Evolutionary conservation across 345 rosid genomes (phyloP).

Genomic region (Acer yangbiense): DNA sequence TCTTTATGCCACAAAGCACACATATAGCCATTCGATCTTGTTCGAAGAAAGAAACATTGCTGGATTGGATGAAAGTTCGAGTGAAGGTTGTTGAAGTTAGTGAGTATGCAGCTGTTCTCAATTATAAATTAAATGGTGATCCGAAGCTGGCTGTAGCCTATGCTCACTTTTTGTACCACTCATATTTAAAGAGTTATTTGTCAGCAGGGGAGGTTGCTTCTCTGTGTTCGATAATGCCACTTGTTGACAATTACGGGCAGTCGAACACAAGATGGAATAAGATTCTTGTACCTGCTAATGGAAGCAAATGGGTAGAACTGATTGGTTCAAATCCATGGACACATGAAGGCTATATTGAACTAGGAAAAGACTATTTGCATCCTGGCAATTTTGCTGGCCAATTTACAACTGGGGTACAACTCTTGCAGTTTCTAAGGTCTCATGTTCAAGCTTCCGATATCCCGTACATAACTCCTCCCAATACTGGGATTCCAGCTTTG

Average conservation of each 20-base stretch:
- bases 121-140: constrained; percentile 24
- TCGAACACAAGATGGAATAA: constrained; percentile 26
- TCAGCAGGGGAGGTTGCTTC: constrained; percentile 21
- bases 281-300: constrained; percentile 67
- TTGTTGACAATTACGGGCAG: constrained; percentile 54
- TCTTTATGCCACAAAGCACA: constrained; percentile 53
- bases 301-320: constrained; percentile 63
- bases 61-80: constrained; percentile 43
- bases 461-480: constrained; percentile 57
- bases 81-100: constrained; percentile 16
- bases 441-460: constrained; percentile 45
- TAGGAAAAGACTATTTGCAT: constrained; percentile 52
- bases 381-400: constrained; percentile 40
- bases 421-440: constrained; percentile 41
- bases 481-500: constrained; percentile 51
- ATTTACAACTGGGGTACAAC: constrained; percentile 29
- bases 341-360: constrained; percentile 42
- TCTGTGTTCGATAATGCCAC: constrained; percentile 48
- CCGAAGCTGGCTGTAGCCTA: constrained; percentile 43
- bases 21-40: constrained; percentile 30
- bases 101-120: constrained; percentile 33
- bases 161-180: constrained; percentile 61
- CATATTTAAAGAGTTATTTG: constrained; percentile 23
- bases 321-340: constrained; percentile 61
- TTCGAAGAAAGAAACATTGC: constrained; percentile 24